Percentiles rank a stretch among this genome's conserved stretches.
These are phyloP conservation scores for Yamadazyma atmosphaerica DNA, from an alignment of 1,139 yeast genomes.

Conservation along the genomic window DNA sequence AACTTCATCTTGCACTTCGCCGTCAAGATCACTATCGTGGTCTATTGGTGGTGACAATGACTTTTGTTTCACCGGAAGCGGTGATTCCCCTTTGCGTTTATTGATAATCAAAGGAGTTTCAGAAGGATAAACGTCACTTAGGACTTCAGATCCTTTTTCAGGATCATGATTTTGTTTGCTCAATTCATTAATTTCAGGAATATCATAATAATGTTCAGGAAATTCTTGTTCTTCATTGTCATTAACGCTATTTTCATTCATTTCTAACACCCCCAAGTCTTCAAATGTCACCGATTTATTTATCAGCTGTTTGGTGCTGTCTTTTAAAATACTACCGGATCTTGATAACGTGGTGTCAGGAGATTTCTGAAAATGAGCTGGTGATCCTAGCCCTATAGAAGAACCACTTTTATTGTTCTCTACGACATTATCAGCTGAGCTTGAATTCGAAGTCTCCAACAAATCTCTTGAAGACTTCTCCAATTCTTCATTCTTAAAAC, in stretches of 20 bases:
- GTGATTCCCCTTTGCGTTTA: constrained; percentile 21
- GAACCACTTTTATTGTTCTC: constrained; percentile 8
- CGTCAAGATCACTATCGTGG: not conserved
- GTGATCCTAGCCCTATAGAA: constrained; percentile 15
- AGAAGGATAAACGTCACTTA: constrained; percentile 43
- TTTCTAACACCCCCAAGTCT: constrained; percentile 31
- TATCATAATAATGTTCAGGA: constrained; percentile 13
- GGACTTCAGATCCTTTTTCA: constrained; percentile 36
- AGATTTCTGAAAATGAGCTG: constrained; percentile 17
- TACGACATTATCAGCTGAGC: constrained; percentile 13
- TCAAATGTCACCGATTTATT: constrained; percentile 45
- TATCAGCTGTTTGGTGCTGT: constrained; percentile 18
- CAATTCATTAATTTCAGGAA: constrained; percentile 13
- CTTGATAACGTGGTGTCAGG: constrained; percentile 18
- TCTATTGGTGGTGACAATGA: not conserved
- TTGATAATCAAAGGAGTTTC: constrained; percentile 41
- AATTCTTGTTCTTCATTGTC: constrained; percentile 15
- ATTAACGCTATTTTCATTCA: constrained; percentile 22
- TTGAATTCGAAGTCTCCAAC: constrained; percentile 9
- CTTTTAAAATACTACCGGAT: constrained; percentile 19
- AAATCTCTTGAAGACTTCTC: constrained; percentile 36
- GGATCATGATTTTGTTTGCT: constrained; percentile 18
- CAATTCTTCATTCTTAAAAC: constrained; percentile 85
- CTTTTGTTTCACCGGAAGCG: not conserved
- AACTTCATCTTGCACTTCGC: not conserved